Evolutionary conservation across 345 rosid species (phyloP).

Genomic region (Eucalyptus leucophloia): DNA sequence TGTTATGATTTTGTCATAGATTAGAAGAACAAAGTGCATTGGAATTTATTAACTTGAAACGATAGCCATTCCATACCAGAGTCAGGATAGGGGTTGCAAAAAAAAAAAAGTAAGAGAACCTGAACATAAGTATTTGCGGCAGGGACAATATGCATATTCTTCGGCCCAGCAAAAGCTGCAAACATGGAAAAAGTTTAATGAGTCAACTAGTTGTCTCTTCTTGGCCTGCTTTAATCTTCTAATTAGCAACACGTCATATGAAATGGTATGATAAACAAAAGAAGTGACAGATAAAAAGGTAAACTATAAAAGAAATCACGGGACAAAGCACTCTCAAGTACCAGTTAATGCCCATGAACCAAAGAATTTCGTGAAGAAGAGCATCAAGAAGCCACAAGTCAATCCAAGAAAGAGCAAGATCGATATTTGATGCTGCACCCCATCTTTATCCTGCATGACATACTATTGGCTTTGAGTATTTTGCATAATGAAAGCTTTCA

Average conservation of each 20-base stretch:
- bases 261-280: neutral
- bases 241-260: neutral
- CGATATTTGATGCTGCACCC: conserved; percentile 88
- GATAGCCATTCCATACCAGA: neutral
- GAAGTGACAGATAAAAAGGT: neutral
- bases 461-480: neutral
- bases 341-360: conserved; percentile 79
- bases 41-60: neutral
- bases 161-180: conserved; percentile 73
- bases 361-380: conserved; percentile 51
- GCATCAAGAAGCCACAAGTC: conserved; percentile 62
- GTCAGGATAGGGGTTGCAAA: neutral
- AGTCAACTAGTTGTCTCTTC: neutral
- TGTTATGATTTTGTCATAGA: neutral
- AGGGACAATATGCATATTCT: conserved; percentile 59
- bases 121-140: conserved; percentile 84
- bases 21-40: neutral
- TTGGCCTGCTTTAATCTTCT: neutral
- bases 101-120: conserved; percentile 23
- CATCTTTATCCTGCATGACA: conserved; percentile 54
- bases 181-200: neutral
- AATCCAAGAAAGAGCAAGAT: conserved; percentile 64
- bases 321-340: conserved; percentile 8
- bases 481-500: neutral
- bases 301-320: neutral